Base-by-base conservation (phyloP, 768 basidiomycete genomes). In the Rhodocollybia butyracea region DNA sequence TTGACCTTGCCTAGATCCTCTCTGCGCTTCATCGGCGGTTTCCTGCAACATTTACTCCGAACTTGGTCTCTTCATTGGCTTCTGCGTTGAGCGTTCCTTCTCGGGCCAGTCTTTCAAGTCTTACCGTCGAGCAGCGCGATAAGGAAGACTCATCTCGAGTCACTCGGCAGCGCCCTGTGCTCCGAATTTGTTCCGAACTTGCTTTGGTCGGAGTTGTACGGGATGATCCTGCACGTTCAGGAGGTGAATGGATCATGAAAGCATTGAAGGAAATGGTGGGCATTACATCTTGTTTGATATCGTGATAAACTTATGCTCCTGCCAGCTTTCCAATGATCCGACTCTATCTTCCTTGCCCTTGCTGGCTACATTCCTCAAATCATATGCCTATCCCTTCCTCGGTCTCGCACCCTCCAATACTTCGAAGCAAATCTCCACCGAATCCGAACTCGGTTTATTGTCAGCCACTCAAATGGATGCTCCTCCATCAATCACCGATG, bases 181-280 rank as follows among this genome's bases (percentile, higher is more conserved):
- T 98, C 55, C 82, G 95, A 41, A 85, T 98, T 19, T 89, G 91
- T 61, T 85, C 92, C 1, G 97, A 99, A 70, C 76, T 98, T 38
- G 94, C 92, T 10, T 74, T 97, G 21, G 86, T 97, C 1, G 92
- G 89, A 7, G 75, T 95, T 47, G 89, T 95, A 54, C 83, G 77
- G 61, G 88, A 93, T 70, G 80, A 78, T 10, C 82, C 84, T 8
- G 78, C 73, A 3, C 78, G 78, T 67, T 91, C 87, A 70, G 88
- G 85, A 38, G 88, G 90, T 46, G 91, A 94, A 70, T 90, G 89
- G 83, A 82, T 96, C n/a, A 91, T 92, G 83, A 93, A 89, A 62
- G 77, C 81, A 0, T 59, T 96, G 54, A 91, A 86, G 64, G 93
- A 94, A 50, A 71, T 99, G 67, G 96, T 95, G 67, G 58, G 84